Base-by-base conservation (phyloP, 495 filamentous ascomycete species). In the Xylaria telfairii region DNA sequence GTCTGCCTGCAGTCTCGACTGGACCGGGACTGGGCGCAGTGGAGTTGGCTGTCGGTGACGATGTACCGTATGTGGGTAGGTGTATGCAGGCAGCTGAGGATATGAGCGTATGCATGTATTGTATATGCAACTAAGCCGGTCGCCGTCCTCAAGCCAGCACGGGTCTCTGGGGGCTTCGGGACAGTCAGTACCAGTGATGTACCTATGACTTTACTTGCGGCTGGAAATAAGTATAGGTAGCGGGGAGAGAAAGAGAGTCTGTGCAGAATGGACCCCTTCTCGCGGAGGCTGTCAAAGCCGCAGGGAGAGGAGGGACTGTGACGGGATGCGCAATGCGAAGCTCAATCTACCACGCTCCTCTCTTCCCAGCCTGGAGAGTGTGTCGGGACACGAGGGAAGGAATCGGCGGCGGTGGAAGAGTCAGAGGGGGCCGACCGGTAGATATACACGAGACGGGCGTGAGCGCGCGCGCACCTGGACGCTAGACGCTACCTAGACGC, bases 91-190 rank as follows among this genome's bases (percentile, higher is more conserved):
- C 28, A 30, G 39, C 21, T 9, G 57, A 63, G 54, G 30, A 3
- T 49, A 57, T 65, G 68, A 19, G 44, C n/a, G 65, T 57, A 67
- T 49, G 39, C 42, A 68, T 12, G 19, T 44, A 39, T n/a, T 34
- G 32, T 53, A 41, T 70, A 54, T 70, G 68, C 68, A 49, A 65
- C 68, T 70, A 70, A 57, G 47, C 68, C 8, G 56, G 37, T 47
- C 19, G 1, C 44, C 42, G 30, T 30, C 44, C 44, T 65, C 30
- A 44, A 34, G 26, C 42, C 44, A n/a, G 1, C 28, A 44, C 42
- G 46, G 62, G 51, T 37, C 62, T 64, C n/a, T 21, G n/a, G 62
- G 56, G 44, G 26, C 44, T 51, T 47, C 2, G 39, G 44, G 62
- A 12, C 19, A 30, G 62, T 65, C 42, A 34, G 24, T 32, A 21